Percentiles rank a stretch among this genome's conserved stretches.
Evolutionary conservation across 805 yeast species (phyloP).

Genomic region (Saitoella complicata): DNA sequence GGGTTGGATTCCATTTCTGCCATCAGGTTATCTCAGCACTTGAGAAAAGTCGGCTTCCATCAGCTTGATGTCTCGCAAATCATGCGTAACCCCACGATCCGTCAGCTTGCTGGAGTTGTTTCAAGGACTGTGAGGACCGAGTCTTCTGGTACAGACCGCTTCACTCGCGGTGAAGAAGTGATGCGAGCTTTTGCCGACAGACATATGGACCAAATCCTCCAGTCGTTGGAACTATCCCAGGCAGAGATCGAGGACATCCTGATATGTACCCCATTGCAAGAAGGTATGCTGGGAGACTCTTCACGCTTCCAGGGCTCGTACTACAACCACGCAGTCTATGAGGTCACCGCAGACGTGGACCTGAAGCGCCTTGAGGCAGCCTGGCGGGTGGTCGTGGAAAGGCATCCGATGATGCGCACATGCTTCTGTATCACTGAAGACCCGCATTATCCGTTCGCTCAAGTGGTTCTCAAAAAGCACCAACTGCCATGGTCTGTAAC

Average conservation of each 20-base stretch:
- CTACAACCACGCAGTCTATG: conserved; percentile 5
- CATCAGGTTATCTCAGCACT: conserved; percentile 2
- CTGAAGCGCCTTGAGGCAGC: conserved; percentile 3
- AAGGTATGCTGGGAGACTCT: conserved; percentile 11
- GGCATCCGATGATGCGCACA: conserved; percentile 10
- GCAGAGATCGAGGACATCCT: conserved; percentile 10
- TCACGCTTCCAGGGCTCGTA: conserved; percentile 3
- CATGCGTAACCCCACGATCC: background rate
- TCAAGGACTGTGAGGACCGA: conserved; percentile 1
- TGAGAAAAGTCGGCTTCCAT: conserved; percentile 1
- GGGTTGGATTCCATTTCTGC: conserved; percentile 16
- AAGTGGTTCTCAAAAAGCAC: conserved; percentile 9
- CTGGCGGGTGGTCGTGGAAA: conserved; percentile 6
- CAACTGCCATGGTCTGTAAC: background rate
- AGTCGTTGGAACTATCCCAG: conserved; percentile 5
- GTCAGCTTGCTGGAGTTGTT: conserved; percentile 1
- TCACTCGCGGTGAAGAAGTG: background rate
- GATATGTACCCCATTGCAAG: conserved; percentile 15
- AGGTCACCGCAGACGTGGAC: conserved; percentile 9
- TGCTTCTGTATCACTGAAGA: conserved; percentile 8
- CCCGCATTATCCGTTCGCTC: conserved; percentile 6
- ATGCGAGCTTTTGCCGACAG: background rate
- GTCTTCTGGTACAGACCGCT: background rate
- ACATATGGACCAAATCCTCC: background rate
- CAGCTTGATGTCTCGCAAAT: conserved; percentile 1